phyloP scores from a whole-genome alignment of 805 yeast genomes.

The Hanseniaspora jakobsenii region DNA sequence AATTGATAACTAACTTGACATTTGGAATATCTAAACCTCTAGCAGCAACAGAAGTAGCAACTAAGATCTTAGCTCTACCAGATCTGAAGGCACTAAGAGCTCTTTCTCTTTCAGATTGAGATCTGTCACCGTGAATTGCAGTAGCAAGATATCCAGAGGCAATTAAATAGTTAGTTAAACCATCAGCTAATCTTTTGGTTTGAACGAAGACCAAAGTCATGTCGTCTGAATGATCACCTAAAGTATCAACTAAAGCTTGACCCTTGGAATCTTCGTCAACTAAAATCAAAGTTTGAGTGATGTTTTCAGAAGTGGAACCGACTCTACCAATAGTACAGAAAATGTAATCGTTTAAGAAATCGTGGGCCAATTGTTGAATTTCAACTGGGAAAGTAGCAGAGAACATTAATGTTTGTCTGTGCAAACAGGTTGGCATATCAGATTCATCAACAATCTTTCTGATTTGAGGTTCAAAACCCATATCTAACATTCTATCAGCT shows the following conservation, averaged over 20 bases:
- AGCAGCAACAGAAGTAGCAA: constrained; percentile 99
- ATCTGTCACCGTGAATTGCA: constrained; percentile 98
- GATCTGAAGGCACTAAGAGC: constrained; percentile 88
- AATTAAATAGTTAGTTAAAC: constrained; percentile 80
- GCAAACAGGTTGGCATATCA: constrained; percentile 87
- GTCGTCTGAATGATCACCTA: constrained; percentile 54
- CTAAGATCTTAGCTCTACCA: constrained; percentile 87
- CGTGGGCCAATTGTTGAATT: constrained; percentile 93
- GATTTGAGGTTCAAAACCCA: constrained; percentile 99
- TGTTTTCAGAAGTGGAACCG: constrained; percentile 97
- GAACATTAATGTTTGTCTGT: constrained; percentile 96
- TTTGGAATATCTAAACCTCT: constrained; percentile 99
- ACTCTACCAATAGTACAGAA: constrained; percentile 97
- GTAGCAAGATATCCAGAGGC: constrained; percentile 90
- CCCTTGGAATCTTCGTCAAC: constrained; percentile 92
- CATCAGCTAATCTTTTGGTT: constrained; percentile 97
- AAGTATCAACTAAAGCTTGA: constrained; percentile 76
- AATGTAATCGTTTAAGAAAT: constrained; percentile 88
- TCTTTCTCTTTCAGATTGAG: constrained; percentile 94
- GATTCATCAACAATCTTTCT: constrained; percentile 95
- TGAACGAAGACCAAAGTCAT: constrained; percentile 92
- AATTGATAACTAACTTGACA: constrained; percentile 94
- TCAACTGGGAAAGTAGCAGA: constrained; percentile 98
- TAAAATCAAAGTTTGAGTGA: constrained; percentile 82
- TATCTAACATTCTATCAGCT: constrained; percentile 99